Conservation (phyloP, 2,329 filamentous ascomycete species). For the Xylaria sp. region DNA sequence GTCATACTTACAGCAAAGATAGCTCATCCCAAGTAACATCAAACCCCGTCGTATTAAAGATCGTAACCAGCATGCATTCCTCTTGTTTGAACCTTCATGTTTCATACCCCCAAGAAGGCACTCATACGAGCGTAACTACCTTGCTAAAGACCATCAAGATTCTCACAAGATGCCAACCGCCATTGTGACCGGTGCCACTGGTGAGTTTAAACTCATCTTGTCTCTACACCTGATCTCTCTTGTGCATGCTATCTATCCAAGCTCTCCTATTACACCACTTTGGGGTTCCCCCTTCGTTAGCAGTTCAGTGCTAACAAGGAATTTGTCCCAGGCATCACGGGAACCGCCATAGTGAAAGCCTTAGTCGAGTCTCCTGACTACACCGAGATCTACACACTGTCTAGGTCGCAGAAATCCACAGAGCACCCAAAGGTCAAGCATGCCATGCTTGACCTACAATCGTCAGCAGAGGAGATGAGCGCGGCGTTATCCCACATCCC, state of each 20-base stretch:
- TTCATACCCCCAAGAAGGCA: too few species aligned
- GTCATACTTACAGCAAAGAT: conserved; percentile 11
- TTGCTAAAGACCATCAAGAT: too few species aligned
- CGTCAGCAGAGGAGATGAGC: conserved; percentile 17
- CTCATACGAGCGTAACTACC: too few species aligned
- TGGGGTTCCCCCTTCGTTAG: too few species aligned
- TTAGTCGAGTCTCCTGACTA: conserved; percentile 19
- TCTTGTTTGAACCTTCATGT: too few species aligned
- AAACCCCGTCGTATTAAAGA: too few species aligned
- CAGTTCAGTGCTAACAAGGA: too few species aligned
- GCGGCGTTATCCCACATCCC: conserved; percentile 22
- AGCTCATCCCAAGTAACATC: too few species aligned
- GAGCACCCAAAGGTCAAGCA: conserved; percentile 23
- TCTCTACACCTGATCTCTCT: too few species aligned
- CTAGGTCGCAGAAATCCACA: conserved; percentile 16
- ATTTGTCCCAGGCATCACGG: conserved; percentile 30
- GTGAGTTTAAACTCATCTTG: conserved; percentile 10
- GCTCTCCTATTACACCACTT: too few species aligned
- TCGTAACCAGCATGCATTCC: too few species aligned
- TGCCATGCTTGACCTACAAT: conserved; percentile 23
- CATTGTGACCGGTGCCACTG: conserved; percentile 27
- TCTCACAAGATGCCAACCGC: conserved; percentile 17
- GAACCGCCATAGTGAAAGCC: conserved; percentile 20
- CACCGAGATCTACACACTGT: conserved; percentile 23
- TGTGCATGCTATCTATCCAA: too few species aligned